Evolutionary conservation across 2,329 filamentous ascomycete genomes (phyloP).

Genomic region (Colletotrichum tofieldiae): DNA sequence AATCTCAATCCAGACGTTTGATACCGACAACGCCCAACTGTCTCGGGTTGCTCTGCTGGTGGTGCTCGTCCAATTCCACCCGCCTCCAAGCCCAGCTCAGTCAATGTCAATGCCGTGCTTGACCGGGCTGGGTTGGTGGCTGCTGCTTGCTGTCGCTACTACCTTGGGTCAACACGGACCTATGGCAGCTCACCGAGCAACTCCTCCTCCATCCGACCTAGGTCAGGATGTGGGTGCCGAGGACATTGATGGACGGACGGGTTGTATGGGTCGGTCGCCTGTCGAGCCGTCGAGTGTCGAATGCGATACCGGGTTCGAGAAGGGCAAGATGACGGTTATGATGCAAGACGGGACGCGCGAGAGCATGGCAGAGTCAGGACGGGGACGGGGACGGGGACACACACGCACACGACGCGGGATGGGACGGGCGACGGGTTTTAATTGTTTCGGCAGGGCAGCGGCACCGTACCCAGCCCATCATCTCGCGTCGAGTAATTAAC

Average conservation of each 20-base stretch:
- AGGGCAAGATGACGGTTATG: slow-evolving; percentile 11
- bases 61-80: slow-evolving; percentile 27
- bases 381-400: slow-evolving; percentile 11
- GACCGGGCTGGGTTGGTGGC: slow-evolving; percentile 21
- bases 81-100: slow-evolving; percentile 7
- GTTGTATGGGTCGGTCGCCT: not conserved
- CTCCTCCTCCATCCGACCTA: slow-evolving; percentile 39
- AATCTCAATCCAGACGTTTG: slow-evolving; percentile 9
- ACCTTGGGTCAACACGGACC: slow-evolving; percentile 51
- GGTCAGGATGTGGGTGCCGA: slow-evolving; percentile 36
- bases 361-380: slow-evolving; percentile 30
- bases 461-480: slow-evolving; percentile 38
- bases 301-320: slow-evolving; percentile 10
- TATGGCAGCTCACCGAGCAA: slow-evolving; percentile 56
- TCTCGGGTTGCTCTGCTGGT: slow-evolving; percentile 37
- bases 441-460: slow-evolving; percentile 41
- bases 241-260: slow-evolving; percentile 32
- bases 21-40: slow-evolving; percentile 14
- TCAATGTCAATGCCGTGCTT: slow-evolving; percentile 15
- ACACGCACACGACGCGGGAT: slow-evolving; percentile 16
- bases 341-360: slow-evolving; percentile 13
- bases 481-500: slow-evolving; percentile 32
- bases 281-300: slow-evolving; percentile 20
- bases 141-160: slow-evolving; percentile 23
- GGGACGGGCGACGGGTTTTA: slow-evolving; percentile 42